These are phyloP conservation scores for Lathyrus sativus DNA, from an alignment of 306 rosid genomes.

Conservation along the genomic window DNA sequence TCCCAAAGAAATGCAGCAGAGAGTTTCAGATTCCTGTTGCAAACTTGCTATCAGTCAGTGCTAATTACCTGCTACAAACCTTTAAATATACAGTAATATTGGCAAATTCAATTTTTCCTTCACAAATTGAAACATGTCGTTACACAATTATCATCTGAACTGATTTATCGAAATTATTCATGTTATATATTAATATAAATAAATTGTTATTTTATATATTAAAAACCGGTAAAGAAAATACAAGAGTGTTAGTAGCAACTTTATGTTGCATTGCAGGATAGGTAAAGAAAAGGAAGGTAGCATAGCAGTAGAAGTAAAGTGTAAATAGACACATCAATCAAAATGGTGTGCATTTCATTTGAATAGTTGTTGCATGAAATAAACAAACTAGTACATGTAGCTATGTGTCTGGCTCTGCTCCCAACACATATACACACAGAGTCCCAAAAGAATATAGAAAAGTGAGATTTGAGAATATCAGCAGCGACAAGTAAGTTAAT, in stretches of 20 bases:
- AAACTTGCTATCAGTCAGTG: neutral
- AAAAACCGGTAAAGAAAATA: too few relatives aligned
- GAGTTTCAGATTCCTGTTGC: neutral
- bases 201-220: too few relatives aligned
- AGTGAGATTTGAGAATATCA: slow-evolving; percentile 37
- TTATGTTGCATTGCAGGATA: neutral
- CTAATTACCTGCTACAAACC: neutral
- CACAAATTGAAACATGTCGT: too few relatives aligned
- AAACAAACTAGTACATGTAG: neutral
- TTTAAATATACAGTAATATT: neutral
- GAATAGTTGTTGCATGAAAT: slow-evolving; percentile 7
- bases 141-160: too few relatives aligned
- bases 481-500: slow-evolving; percentile 43
- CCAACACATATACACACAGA: slow-evolving; percentile 38
- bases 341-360: neutral
- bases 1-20: neutral
- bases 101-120: neutral
- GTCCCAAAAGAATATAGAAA: slow-evolving; percentile 39
- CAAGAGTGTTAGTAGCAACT: neutral
- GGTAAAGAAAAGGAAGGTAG: neutral
- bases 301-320: neutral
- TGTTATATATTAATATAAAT: too few relatives aligned
- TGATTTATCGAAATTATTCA: too few relatives aligned
- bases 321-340: slow-evolving; percentile 8
- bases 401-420: slow-evolving; percentile 12